Evolutionary conservation across 192 early-diverging fungal genomes (phyloP).

Genomic region (Haplosporangium gracile): DNA sequence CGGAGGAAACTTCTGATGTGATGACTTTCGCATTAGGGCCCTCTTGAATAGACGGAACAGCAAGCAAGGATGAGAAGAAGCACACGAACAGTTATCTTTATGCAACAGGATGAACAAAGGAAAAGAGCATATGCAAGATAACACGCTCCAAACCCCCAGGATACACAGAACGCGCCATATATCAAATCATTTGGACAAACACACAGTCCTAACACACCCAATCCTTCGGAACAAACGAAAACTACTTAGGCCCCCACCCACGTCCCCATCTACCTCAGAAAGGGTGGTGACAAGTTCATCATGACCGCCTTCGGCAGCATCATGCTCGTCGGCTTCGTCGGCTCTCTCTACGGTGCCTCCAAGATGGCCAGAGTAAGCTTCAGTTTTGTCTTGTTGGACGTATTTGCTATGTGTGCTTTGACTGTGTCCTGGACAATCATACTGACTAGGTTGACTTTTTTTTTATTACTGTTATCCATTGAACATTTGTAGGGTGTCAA

Average conservation of each 20-base stretch:
- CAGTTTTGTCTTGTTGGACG: neutral
- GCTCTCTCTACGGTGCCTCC: conserved; percentile 47
- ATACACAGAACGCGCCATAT: neutral
- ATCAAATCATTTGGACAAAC: neutral
- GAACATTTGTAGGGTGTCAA: conserved; percentile 40
- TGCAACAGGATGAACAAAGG: too few species aligned
- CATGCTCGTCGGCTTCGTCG: conserved; percentile 32
- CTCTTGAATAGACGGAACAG: neutral
- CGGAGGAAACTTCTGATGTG: neutral
- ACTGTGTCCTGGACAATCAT: neutral
- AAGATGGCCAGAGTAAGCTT: conserved; percentile 56
- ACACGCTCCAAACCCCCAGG: too few species aligned
- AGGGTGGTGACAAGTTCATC: conserved; percentile 57
- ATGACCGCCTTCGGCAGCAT: conserved; percentile 35
- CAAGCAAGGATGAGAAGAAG: neutral
- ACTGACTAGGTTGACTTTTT: neutral
- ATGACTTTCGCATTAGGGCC: neutral
- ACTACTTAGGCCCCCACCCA: conserved; percentile 25
- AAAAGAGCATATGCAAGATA: too few species aligned
- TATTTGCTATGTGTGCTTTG: too few species aligned
- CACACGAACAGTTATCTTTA: neutral
- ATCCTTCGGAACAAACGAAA: neutral
- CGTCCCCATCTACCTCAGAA: conserved; percentile 52
- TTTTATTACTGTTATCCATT: neutral
- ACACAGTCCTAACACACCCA: neutral